Conservation (phyloP, 805 yeast species). For the Yarrowia osloensis region DNA sequence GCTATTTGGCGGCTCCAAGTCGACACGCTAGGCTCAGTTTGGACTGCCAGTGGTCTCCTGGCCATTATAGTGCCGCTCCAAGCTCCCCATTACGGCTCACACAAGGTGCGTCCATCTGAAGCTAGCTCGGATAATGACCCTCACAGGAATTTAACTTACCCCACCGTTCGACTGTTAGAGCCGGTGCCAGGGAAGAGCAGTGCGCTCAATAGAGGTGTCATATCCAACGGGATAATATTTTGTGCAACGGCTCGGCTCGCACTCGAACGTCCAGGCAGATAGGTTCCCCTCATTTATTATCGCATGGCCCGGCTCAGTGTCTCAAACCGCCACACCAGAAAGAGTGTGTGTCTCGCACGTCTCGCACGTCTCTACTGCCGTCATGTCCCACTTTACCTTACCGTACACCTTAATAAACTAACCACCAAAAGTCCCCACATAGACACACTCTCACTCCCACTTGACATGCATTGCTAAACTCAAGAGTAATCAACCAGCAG, state of each 20-base stretch:
- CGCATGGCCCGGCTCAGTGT: not conserved
- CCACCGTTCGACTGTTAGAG: conserved; percentile 2
- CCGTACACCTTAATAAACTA: not conserved
- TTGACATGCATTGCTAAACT: conserved; percentile 29
- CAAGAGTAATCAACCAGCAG: no score
- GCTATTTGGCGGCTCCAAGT: not conserved
- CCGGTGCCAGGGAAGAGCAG: not conserved
- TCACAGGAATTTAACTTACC: conserved; percentile 2
- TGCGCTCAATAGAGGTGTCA: no score
- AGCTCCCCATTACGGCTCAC: no score
- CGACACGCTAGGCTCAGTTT: not conserved
- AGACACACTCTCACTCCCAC: not conserved
- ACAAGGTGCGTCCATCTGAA: no score
- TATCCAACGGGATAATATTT: not conserved
- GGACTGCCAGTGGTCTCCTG: no score
- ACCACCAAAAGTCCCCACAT: not conserved
- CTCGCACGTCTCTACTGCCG: not conserved
- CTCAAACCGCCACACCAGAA: not conserved
- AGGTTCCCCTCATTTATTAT: not conserved
- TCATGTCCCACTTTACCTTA: conserved; percentile 5
- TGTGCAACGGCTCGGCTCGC: not conserved
- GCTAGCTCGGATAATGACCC: not conserved
- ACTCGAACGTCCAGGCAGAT: not conserved
- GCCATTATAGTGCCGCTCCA: no score
- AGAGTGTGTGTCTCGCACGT: not conserved